phyloP scores from a whole-genome alignment of 140 eudicot species.

The Erigeron philadelphicus region DNA sequence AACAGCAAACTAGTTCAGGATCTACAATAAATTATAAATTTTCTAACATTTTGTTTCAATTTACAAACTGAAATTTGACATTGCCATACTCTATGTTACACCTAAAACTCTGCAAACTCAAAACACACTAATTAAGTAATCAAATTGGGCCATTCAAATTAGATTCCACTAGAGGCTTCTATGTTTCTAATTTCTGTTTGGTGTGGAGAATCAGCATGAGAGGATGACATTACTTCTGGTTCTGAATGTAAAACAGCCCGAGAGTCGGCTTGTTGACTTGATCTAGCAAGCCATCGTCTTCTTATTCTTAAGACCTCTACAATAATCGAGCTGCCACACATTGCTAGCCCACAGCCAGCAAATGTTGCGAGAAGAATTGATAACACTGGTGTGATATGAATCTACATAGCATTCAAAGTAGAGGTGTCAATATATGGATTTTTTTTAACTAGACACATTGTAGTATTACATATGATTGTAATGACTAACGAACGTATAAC shows the following conservation, averaged over 20 bases:
- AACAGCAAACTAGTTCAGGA: not conserved
- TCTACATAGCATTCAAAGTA: constrained; percentile 36
- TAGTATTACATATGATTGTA: not conserved
- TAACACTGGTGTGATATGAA: constrained; percentile 57
- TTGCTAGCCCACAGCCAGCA: constrained; percentile 71
- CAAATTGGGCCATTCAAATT: constrained; percentile 3
- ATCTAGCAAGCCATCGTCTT: constrained; percentile 35
- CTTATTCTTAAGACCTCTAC: constrained; percentile 64
- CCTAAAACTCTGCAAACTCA: constrained; percentile 23
- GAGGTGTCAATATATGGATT: not conserved
- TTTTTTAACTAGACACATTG: not conserved
- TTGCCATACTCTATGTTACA: constrained; percentile 17
- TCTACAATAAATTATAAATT: not conserved
- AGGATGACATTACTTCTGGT: constrained; percentile 20
- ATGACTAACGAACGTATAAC: not conserved
- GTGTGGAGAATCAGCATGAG: constrained; percentile 22
- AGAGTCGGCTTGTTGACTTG: constrained; percentile 26
- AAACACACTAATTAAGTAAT: constrained; percentile 9
- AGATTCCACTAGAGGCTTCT: constrained; percentile 38
- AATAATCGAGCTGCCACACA: constrained; percentile 60
- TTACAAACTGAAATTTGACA: constrained; percentile 23
- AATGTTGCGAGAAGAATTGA: constrained; percentile 72
- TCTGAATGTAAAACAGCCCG: constrained; percentile 26
- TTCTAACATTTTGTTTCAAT: constrained; percentile 19
- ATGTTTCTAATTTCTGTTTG: constrained; percentile 28